phyloP scores from a whole-genome alignment of 2,329 filamentous ascomycete species.

The Hypoxylon sp. region DNA sequence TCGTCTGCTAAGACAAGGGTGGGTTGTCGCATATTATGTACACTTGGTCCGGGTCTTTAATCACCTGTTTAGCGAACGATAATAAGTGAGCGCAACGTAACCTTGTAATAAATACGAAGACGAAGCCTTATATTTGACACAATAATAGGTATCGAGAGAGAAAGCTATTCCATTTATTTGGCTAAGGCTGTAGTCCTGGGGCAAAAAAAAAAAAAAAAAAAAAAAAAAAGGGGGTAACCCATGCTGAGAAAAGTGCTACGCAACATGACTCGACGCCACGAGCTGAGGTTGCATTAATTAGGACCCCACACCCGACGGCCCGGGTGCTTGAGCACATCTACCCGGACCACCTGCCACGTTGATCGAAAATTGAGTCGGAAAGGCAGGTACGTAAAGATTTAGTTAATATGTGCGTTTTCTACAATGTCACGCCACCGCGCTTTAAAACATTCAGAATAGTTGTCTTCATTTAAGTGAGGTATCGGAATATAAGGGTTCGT shows the following conservation, averaged over 20 bases:
- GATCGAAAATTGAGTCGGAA: not conserved
- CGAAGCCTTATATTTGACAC: not conserved
- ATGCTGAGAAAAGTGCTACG: not conserved
- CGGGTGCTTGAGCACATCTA: not conserved
- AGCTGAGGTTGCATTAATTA: conserved; percentile 1
- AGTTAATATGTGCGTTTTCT: not conserved
- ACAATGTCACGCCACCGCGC: not conserved
- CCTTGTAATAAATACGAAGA: not conserved
- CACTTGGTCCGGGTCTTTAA: not conserved
- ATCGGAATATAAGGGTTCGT: not conserved
- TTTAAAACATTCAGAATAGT: too few relatives aligned
- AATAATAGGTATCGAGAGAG: not conserved
- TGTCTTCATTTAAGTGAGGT: too few relatives aligned
- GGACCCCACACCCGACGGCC: not conserved
- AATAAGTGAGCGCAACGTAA: not conserved
- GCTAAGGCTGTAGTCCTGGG: not conserved
- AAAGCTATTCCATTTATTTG: not conserved
- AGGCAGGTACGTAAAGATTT: too few relatives aligned
- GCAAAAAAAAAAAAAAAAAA: too few relatives aligned
- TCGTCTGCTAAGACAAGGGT: not conserved
- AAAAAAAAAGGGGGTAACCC: too few relatives aligned
- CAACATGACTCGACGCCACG: not conserved
- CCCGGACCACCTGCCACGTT: not conserved
- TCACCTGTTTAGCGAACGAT: conserved; percentile 2
- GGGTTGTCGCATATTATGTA: not conserved